Evolutionary conservation across 192 early-diverging fungal genomes (phyloP), one percentile per base, ranked within the genome.

Genomic region (Chytriomyces sp.): DNA sequence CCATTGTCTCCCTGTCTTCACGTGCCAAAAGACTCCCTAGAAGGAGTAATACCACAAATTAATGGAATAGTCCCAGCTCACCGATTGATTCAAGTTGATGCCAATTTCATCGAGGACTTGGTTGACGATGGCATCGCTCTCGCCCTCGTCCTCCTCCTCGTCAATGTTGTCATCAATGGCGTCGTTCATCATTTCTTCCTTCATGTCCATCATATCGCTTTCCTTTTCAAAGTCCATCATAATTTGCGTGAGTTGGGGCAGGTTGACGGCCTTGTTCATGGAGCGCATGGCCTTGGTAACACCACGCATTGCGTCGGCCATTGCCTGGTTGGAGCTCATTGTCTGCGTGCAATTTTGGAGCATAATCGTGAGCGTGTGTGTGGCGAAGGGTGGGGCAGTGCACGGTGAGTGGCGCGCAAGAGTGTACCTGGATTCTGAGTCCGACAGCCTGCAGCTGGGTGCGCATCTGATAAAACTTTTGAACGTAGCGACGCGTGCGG

Each of bases 141-240:
- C 95, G 40, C 91, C 93, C 74, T 96, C 95, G 64, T 98, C 96
- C 19, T 95, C 93, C 44, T 88, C 89, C 59, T 94, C 96, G 39
- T 94, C 95, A 91, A 99, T 93, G 68, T 70, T 70, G 75, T 94
- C 95, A 71, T 99, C 97, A 70, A 99, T 95, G 8, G 93, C 91
- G 68, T 99, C 97, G 67, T 91, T 91, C 91, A 99, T 95, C 92
- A 99, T 91, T 70, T 97, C 95, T 71, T 95, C 94, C 85, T 97
- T 98, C 94, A 99, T 97, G 76, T 99, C 94, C 96, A 99, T 96
- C 75, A 93, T 88, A 69, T 95, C 95, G 10, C 86, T 87, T 82
- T 99, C 94, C 77, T 85, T 86, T 74, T 97, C 94, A 84, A 98
- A 99, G 38, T 99, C 95, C 91, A 94, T 93, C 91, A 98, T 94